phyloP scores from a whole-genome alignment of 345 rosid species.

The Murraya koenigii region DNA sequence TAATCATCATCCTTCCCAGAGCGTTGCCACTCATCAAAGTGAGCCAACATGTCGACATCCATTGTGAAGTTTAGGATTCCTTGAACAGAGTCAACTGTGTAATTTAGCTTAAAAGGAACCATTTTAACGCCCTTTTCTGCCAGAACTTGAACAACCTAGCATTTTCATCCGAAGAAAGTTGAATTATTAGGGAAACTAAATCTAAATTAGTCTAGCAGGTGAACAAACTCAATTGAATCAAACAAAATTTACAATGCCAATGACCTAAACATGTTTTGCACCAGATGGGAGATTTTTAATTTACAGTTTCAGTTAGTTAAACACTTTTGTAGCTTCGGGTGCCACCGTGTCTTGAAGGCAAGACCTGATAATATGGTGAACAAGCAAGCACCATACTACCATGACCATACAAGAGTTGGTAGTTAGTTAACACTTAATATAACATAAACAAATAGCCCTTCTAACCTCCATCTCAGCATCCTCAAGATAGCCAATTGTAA shows the following conservation, averaged over 20 bases:
- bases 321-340: no score
- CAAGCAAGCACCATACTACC: no score
- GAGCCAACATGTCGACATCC: constrained; percentile 83
- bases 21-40: constrained; percentile 91
- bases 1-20: constrained; percentile 54
- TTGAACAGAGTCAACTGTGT: constrained; percentile 76
- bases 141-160: constrained; percentile 70
- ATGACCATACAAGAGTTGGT: no score
- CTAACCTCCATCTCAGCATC: constrained; percentile 93
- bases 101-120: constrained; percentile 76
- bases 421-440: not conserved
- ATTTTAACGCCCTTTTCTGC: constrained; percentile 66
- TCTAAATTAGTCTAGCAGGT: not conserved
- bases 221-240: not conserved
- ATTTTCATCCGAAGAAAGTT: constrained; percentile 13
- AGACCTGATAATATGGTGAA: no score
- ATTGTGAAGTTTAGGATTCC: constrained; percentile 80
- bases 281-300: not conserved
- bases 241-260: not conserved
- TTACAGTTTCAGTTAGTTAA: not conserved
- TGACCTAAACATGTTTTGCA: not conserved
- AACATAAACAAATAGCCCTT: not conserved
- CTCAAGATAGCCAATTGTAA: constrained; percentile 77
- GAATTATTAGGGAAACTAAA: not conserved
- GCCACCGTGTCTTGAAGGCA: no score